Evolutionary conservation across 176 grass and related monocot genomes (phyloP), one percentile per base, ranked within the genome.

Genomic region (Oropetium thomaeum): DNA sequence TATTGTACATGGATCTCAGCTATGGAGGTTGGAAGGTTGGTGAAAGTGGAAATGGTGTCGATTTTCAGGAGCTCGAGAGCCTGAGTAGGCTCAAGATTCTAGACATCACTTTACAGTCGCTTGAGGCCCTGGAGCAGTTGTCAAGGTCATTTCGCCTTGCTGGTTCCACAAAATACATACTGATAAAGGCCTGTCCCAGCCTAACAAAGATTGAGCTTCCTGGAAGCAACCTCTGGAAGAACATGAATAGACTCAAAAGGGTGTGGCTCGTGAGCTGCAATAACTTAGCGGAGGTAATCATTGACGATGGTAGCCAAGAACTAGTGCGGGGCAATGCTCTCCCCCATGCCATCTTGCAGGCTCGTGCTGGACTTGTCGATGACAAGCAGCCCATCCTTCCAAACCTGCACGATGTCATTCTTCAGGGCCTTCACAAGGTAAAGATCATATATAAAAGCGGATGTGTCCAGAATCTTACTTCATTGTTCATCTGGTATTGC

Each of bases 1-100:
- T 93, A 20, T 55, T 97, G 59, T 90, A 92, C 71, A 97, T 97
- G 93, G 90, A 90, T 48, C 80, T 93, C 35, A 93, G 93, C 71
- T 97, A 93, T 4, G 83, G 83, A 16, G 81, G 88, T 40, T 91
- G 93, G 93, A 93, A 88, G 71, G 90, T 90, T 28, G 85, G 77
- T 20, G 20, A 47, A 14, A 75, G 11, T n/a, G 85, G 90, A 41
- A 88, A 81, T 11, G 90, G 93, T 28, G 90, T 93, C 22, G 88
- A 91, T 28, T 87, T 97, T 71, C 83, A 83, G 53, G 93, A 97
- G 73, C 88, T 97, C 3, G 93, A 97, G 74, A 68, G 41, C 59
- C 60, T 97, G 70, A 77, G 88, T 10, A 77, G 90, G 31, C 85
- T 97, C 17, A 90, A 76, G 81, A 81, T 81, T 1, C 79, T 97